These are phyloP conservation scores for Antrodiella citrinella DNA, from an alignment of 768 basidiomycete species.

Conservation along the genomic window DNA sequence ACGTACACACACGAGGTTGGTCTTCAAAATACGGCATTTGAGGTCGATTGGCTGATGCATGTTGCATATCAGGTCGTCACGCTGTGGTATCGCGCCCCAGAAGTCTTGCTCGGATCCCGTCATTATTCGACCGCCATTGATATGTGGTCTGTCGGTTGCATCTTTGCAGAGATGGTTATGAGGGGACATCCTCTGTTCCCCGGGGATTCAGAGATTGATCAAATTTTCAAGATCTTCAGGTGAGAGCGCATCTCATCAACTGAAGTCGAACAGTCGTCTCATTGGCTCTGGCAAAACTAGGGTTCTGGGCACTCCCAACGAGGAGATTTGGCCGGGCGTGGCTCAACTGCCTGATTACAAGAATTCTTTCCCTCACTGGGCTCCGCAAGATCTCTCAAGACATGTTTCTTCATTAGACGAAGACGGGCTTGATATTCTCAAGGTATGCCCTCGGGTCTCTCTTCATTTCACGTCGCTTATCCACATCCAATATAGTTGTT, in stretches of 20 bases:
- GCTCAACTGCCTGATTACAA: constrained; percentile 90
- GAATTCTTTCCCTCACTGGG: constrained; percentile 94
- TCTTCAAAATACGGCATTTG: not conserved
- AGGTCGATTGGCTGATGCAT: not conserved
- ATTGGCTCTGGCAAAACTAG: too few species aligned
- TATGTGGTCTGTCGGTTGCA: constrained; percentile 99
- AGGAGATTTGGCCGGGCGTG: constrained; percentile 89
- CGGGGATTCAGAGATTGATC: constrained; percentile 99
- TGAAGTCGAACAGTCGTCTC: too few species aligned
- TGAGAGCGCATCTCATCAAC: constrained; percentile 26
- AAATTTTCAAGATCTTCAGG: constrained; percentile 99
- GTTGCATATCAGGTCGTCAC: constrained; percentile 75
- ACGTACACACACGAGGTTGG: constrained; percentile 97
- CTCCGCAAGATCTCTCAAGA: constrained; percentile 56
- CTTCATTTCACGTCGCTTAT: not conserved
- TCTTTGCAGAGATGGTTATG: constrained; percentile 99
- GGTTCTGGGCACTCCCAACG: constrained; percentile 89
- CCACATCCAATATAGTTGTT: constrained; percentile 17
- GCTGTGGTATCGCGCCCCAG: constrained; percentile 97
- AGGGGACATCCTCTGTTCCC: constrained; percentile 86
- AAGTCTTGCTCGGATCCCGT: constrained; percentile 90
- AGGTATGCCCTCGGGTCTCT: constrained; percentile 33
- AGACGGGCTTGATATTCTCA: constrained; percentile 71
- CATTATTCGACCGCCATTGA: constrained; percentile 98
- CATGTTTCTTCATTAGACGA: constrained; percentile 69